phyloP scores from a whole-genome alignment of 495 filamentous ascomycete species.

The Pyrenula aspistea region DNA sequence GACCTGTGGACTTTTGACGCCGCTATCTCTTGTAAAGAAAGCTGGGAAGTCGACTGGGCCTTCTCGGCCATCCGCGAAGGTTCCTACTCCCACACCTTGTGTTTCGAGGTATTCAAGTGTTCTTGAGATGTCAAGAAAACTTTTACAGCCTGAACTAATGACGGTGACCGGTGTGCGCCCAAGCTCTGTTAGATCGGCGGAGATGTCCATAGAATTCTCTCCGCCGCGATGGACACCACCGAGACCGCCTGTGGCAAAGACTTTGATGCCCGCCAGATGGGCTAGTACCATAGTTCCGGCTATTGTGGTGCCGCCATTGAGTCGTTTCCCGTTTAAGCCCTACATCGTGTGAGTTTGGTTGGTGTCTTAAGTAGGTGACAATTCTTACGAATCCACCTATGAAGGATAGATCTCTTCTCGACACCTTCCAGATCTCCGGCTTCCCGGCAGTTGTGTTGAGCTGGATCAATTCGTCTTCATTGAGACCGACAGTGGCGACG shows the following conservation, averaged over 20 bases:
- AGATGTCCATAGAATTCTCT: constrained; percentile 80
- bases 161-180: constrained; percentile 86
- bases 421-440: constrained; percentile 62
- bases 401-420: constrained; percentile 73
- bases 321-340: constrained; percentile 48
- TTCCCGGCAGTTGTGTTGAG: constrained; percentile 55
- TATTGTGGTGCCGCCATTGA: constrained; percentile 87
- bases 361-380: not conserved
- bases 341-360: constrained; percentile 15
- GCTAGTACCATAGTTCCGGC: constrained; percentile 88
- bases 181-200: constrained; percentile 88
- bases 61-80: constrained; percentile 69
- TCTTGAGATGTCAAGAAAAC: constrained; percentile 82
- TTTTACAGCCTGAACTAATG: constrained; percentile 83
- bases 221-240: constrained; percentile 89
- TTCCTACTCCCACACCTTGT: constrained; percentile 74
- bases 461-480: constrained; percentile 51
- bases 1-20: constrained; percentile 61
- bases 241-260: constrained; percentile 75
- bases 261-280: constrained; percentile 73
- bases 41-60: constrained; percentile 70
- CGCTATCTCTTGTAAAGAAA: constrained; percentile 83
- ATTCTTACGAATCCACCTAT: constrained; percentile 63
- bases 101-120: constrained; percentile 95
- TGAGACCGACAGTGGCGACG: constrained; percentile 67